Evolutionary conservation across 495 filamentous ascomycete species (phyloP).

Genomic region (Viridothelium virens): DNA sequence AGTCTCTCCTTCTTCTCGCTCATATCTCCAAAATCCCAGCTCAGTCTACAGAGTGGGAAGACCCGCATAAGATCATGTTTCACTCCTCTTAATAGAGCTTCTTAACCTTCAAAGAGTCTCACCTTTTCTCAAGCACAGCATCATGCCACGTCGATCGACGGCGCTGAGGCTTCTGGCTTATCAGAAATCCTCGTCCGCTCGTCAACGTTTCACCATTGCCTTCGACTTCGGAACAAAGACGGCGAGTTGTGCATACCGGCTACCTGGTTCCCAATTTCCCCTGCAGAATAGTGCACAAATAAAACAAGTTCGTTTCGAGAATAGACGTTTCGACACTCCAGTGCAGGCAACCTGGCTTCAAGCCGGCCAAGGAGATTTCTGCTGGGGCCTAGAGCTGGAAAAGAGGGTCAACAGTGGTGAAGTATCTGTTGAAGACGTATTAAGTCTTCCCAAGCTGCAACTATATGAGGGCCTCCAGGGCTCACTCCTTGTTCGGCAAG

Average conservation of each 20-base stretch:
- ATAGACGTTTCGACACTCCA: background rate
- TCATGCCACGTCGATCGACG: background rate
- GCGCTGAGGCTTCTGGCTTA: background rate
- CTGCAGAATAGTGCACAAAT: background rate
- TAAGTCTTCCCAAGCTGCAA: background rate
- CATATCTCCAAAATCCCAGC: no score
- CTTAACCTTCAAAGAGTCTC: background rate
- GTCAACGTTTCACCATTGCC: background rate
- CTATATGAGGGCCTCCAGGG: background rate
- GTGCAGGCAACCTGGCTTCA: background rate
- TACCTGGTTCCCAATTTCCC: background rate
- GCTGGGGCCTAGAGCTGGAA: background rate
- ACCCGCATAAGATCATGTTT: no score
- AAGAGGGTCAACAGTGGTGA: background rate
- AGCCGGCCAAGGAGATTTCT: background rate
- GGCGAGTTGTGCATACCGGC: background rate
- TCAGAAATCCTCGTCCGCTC: background rate
- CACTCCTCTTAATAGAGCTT: no score
- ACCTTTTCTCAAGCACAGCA: background rate
- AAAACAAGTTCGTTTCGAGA: background rate
- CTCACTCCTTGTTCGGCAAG: background rate
- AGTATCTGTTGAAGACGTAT: background rate
- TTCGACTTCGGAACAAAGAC: slow-evolving; percentile 2
- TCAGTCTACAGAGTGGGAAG: no score
- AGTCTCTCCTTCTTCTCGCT: no score